Evolutionary conservation across 805 yeast species (phyloP), one percentile per base, ranked within the genome.

Genomic region (Metschnikowia borealis): DNA sequence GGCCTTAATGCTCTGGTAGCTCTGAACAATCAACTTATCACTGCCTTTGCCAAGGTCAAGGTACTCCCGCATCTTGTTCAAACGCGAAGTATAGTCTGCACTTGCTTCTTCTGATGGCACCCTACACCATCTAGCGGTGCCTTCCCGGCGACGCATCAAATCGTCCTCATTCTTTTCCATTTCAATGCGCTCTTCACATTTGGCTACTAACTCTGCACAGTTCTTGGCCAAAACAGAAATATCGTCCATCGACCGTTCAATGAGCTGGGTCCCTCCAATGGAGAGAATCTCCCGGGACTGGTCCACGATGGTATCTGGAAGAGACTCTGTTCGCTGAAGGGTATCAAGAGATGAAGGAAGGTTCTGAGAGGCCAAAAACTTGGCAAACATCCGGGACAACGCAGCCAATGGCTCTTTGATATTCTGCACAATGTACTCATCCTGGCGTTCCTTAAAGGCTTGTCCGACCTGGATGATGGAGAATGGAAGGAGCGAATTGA

Each of bases 371-470:
- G 75, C 68, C 3, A 85, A 55, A 53, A 73, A 75, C 32, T 67
- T 66, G 18, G 69, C 67, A 29, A 84, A 61, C 36, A 77, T 62
- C 34, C 69, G 70, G 42, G 77, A 76, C 23, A 85, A 59, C 3
- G 77, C 68, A 20, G 67, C 65, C 1, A 84, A 57, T 0, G 90
- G 89, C 2, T 65, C 68, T 55, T 54, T 61, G 48, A 64, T 69
- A 49, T 55, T 71, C 44, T 79, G 77, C 29, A 68, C 67, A 8
- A 86, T 71, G 58, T 76, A 86, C 3, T 67, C 67, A 13, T 79
- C 80, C 51, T 82, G 83, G 53, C 91, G 73, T 53, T 85, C 92
- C 47, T 79, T 75, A 60, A 81, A 87, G 0, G 90, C 84, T 38
- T 78, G 80, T 0, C 89, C 82, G 2, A 81, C 75, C 57, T 84